Conservation (phyloP, 1,139 yeast species). For the Zygoascus hellenicus region DNA sequence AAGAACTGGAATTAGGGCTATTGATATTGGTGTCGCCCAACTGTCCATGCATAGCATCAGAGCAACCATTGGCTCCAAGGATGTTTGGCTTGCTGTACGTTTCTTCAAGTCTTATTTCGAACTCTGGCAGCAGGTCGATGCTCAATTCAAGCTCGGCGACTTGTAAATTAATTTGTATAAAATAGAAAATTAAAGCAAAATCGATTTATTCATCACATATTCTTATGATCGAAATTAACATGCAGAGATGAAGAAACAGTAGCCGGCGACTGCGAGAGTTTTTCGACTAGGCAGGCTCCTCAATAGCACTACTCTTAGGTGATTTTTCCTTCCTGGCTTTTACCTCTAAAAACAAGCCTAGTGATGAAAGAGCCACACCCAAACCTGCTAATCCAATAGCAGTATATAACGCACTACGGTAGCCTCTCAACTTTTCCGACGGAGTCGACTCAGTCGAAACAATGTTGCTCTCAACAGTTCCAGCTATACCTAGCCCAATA, state of each 20-base stretch:
- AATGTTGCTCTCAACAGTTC: conserved; percentile 48
- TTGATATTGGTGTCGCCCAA: conserved; percentile 90
- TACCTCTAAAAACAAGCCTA: neutral
- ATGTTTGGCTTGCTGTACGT: conserved; percentile 58
- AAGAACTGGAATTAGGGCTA: conserved; percentile 78
- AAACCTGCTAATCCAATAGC: conserved; percentile 10
- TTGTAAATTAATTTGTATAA: conserved; percentile 16
- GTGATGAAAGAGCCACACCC: neutral
- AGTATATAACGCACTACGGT: conserved; percentile 6
- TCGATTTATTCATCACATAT: neutral
- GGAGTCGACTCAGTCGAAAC: neutral
- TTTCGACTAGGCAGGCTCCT: neutral
- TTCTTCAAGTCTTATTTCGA: conserved; percentile 66
- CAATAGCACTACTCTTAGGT: neutral
- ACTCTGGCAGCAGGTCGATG: conserved; percentile 37
- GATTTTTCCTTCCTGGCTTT: neutral
- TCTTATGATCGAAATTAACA: neutral
- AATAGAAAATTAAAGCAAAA: neutral
- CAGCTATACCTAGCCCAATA: conserved; percentile 59
- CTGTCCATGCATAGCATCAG: conserved; percentile 93
- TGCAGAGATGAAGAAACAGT: no score
- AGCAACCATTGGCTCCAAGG: conserved; percentile 88
- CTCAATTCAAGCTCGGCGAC: conserved; percentile 29
- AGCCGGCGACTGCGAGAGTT: neutral
- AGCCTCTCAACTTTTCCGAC: conserved; percentile 1